A percentile compares a stretch with the other conserved stretches of the same genome.
Evolutionary conservation across 768 basidiomycete species (phyloP).

Genomic region (Mycena sanguinolenta): DNA sequence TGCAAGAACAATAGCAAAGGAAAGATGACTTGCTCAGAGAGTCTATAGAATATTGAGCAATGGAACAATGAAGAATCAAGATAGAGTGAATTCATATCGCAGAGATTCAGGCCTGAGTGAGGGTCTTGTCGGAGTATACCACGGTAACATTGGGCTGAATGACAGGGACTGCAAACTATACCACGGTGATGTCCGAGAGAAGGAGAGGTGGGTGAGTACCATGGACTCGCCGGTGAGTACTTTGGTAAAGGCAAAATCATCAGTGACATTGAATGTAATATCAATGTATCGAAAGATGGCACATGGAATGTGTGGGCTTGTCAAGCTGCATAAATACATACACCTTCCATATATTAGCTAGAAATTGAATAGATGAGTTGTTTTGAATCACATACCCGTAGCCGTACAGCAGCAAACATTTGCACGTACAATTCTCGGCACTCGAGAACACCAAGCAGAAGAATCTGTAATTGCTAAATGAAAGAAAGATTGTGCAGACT

Average conservation of each 20-base stretch:
- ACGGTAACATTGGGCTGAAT: conserved; percentile 91
- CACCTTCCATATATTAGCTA: too few species aligned
- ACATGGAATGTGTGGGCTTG: conserved; percentile 87
- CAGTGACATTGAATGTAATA: conserved; percentile 90
- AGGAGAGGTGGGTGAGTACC: conserved; percentile 89
- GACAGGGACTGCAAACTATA: conserved; percentile 95
- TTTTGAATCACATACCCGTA: too few species aligned
- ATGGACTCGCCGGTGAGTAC: conserved; percentile 87
- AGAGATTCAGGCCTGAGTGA: conserved; percentile 96
- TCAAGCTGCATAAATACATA: too few species aligned
- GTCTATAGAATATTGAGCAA: conserved; percentile 69
- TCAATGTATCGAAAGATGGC: conserved; percentile 88
- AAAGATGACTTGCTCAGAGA: conserved; percentile 66
- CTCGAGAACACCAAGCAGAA: conserved; percentile 98
- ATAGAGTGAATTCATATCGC: conserved; percentile 68
- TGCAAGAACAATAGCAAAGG: conserved; percentile 22
- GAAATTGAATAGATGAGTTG: too few species aligned
- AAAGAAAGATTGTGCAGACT: conserved; percentile 99
- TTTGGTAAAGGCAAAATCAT: conserved; percentile 87
- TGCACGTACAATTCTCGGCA: conserved; percentile 88
- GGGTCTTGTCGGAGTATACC: conserved; percentile 91
- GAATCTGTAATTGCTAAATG: too few species aligned
- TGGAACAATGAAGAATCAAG: conserved; percentile 29
- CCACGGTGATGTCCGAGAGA: conserved; percentile 87
- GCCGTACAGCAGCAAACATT: too few species aligned